Conservation (phyloP, 169 alveolate species). For the Toxoplasma gondii region DNA sequence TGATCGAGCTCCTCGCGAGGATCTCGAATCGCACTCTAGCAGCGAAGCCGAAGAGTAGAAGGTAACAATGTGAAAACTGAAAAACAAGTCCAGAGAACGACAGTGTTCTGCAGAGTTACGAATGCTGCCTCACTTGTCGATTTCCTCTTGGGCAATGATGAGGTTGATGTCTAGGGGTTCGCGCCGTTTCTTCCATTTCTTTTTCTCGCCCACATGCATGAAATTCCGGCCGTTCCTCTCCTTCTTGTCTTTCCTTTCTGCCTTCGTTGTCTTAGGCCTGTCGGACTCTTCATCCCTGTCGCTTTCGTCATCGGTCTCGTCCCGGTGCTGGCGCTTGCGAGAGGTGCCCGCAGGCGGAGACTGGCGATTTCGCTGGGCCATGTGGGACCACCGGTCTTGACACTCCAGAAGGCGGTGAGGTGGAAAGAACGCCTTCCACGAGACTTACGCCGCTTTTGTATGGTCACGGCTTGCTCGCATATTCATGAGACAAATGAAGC, state of each 20-base stretch:
- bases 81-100: too few relatives aligned
- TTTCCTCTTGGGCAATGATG: constrained; percentile 35
- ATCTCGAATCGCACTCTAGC: too few relatives aligned
- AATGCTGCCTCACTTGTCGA: constrained; percentile 13
- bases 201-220: neutral
- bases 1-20: too few relatives aligned
- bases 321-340: constrained; percentile 21
- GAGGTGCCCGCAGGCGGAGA: neutral
- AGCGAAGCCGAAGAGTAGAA: too few relatives aligned
- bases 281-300: neutral
- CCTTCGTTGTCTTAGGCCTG: neutral
- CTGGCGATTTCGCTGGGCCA: neutral
- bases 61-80: too few relatives aligned
- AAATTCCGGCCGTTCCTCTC: neutral
- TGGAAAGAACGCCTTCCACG: too few relatives aligned
- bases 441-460: too few relatives aligned
- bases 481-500: too few relatives aligned
- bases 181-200: constrained; percentile 4
- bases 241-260: neutral
- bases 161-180: constrained; percentile 35
- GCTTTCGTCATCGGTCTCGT: neutral
- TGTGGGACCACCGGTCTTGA: neutral
- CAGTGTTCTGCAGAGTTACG: too few relatives aligned
- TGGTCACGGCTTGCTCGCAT: too few relatives aligned
- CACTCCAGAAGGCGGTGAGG: too few relatives aligned